These are phyloP conservation scores for slime mould (Dictyostelium discoideum) DNA, from an alignment of 78 protist species.

Conservation along the genomic window DNA sequence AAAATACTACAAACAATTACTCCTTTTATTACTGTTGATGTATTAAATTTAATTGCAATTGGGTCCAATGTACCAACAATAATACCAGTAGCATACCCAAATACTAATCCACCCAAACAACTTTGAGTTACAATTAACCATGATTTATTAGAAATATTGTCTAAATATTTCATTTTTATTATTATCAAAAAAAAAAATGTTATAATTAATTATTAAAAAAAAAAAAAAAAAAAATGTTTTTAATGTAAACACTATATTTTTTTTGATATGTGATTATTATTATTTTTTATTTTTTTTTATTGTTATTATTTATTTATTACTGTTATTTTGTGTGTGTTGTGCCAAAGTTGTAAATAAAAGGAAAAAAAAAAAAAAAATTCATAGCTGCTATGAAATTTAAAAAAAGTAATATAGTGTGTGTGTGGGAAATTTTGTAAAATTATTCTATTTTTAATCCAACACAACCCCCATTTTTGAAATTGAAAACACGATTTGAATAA, in stretches of 20 bases:
- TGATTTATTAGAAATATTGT: not conserved
- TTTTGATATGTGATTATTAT: too few species aligned
- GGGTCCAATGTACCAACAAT: conserved; percentile 2
- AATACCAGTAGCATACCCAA: conserved; percentile 58
- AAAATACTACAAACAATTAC: conserved; percentile 30
- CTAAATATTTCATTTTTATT: not conserved
- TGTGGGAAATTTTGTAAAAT: too few species aligned
- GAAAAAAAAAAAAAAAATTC: not conserved
- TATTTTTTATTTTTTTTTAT: not conserved
- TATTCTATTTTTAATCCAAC: too few species aligned
- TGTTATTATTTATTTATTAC: not conserved
- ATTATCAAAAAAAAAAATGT: too few species aligned
- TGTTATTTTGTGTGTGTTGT: not conserved
- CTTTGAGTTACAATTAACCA: conserved; percentile 22
- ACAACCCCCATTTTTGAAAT: too few species aligned
- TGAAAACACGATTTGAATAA: too few species aligned
- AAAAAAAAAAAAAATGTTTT: too few species aligned
- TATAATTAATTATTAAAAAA: too few species aligned
- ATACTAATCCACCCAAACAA: conserved; percentile 32
- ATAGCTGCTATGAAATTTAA: not conserved
- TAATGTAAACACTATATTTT: too few species aligned
- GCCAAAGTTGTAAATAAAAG: not conserved
- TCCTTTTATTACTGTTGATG: conserved; percentile 31
- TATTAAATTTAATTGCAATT: not conserved
- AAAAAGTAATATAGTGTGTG: too few species aligned